Base-by-base conservation (phyloP, 768 basidiomycete species). In the Phallus indusiatus region DNA sequence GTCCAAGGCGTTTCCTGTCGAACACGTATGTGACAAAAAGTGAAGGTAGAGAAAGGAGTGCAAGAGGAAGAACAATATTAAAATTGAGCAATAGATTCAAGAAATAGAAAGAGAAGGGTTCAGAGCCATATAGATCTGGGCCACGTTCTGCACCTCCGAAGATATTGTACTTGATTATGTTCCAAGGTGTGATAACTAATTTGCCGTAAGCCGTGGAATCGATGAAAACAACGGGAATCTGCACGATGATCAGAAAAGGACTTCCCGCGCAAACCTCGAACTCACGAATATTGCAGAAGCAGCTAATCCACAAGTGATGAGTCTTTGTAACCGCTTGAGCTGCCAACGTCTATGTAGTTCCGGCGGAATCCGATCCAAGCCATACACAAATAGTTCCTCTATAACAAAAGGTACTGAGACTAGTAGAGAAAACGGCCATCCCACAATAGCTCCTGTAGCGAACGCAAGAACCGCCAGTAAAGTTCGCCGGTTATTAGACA, bases 391-490 rank as follows among this genome's bases (percentile, higher is more conserved):
- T 20, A 97, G 74, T 69, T 98, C 92, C 69, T 98, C 96, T 50
- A 90, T 70, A 12, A 94, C 82, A 65, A 95, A 94, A 1, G 96
- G 96, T 14, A 96, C 72, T 0, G 90, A 83, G 7, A 97, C 77
- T 0, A 90, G 84, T 17, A 93, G 77, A n/a, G 90, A 78, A 69
- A 99, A 99, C 6, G 96, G 96, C 96, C 96, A 99, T 5, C 95
- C 96, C 35, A 97, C 81, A 53, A 98, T 81, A 1, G 85, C 90
- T 5, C 91, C 94, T 6, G 83, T 68, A 1, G 90, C 91, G 68
- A 93, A 90, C 52, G 78, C 72, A 50, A 86, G 60, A 0, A 89
- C 89, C 0, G 88, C 83, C 8, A 77, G 72, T 24, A 87, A 69
- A 10, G 87, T 85, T 35, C 87, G 78, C 50, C 74, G 74, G 61